Base-by-base conservation (phyloP, 257 asterid species). In the Solanum commersonii region DNA sequence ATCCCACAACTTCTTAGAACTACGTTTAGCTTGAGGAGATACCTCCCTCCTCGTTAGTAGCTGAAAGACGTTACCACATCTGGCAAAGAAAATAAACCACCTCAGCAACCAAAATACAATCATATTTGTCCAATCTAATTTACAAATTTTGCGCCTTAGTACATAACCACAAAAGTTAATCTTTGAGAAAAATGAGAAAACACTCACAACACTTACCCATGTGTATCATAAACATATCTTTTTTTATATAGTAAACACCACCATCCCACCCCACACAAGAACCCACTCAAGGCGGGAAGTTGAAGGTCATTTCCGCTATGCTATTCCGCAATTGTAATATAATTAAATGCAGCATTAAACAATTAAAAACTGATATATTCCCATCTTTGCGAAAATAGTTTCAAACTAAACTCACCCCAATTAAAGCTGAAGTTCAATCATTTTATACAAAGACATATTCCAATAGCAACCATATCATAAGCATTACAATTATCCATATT, bases 31-130 rank as follows among this genome's bases (percentile, higher is more conserved):
- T 81, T 90, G 95, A 87, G 99, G 98, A 86, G 96, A 93, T 83
- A 97, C 88, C 94, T 97, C 99, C 88, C 99, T 94, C 87, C 90
- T 94, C 35, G 98, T 94, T 91, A 97, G 91, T 92, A 97, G 89
- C 86, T 88, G 92, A 87, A 90, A 93, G 44, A 96, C 94, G 83
- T 96, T 97, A 89, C 95, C 91, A 91, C 94, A 91, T 88, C 91
- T 74, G 88, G 88, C 86, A 92, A 84, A 90, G 12, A 29, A 76
- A 86, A 88, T 88, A 88, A 87, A 79, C 82, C 78, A 88, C 86
- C 46, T 40, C 74, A 88, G 72, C 87, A 33, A 86, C 85, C 60
- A 77, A 87, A 37, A 34, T 25, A 81, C 56, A 35, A 22, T 35
- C 46, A 33, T 52, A 73, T 34, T n/a, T 52, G 46, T 14, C 71